Base-by-base conservation (phyloP, 768 basidiomycete species). In the Tulasnella sp. region DNA sequence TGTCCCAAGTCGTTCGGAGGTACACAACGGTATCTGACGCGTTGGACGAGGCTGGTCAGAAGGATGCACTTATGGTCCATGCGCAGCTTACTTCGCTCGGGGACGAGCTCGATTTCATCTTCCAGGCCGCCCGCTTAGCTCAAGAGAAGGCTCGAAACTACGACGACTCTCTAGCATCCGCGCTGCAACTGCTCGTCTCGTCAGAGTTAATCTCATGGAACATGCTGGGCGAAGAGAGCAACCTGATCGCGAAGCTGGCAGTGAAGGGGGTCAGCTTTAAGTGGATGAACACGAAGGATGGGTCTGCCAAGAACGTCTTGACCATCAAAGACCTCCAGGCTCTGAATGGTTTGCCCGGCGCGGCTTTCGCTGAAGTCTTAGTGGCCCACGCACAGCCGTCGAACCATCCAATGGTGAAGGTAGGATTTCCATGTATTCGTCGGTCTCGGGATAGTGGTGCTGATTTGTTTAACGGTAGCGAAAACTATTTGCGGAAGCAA, bases 151-250 rank as follows among this genome's bases (percentile, higher is more conserved):
- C 67, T 72, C 50, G 64, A 63, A 69, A 1, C 63, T 78, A 71
- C 59, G 75, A 80, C 3, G 84, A 86, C 63, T 80, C 84, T 63
- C 88, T 87, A 66, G 86, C 87, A 5, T 61, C 53, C 1, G 87
- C 90, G 1, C 75, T 92, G 48, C 77, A 88, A 53, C 71, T 94
- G 29, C 84, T 87, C 61, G 85, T 90, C 0, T 83, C 82, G 4
- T 90, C 90, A 0, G 80, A 82, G 4, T 87, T 92, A 68, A 84
- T 98, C 48, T 90, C 87, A 0, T 98, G 92, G 92, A 78, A 78
- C 60, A 92, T 97, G 89, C 72, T 94, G 15, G 85, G 85, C 66
- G 79, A 84, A 46, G 73, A 79, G 42, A 74, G 78, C 49, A 81
- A 84, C 44, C 74, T 93, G 45, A 75, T 94, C 1, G 83, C 89